phyloP scores from a whole-genome alignment of 106 monocot species.

The Agapanthus africanus region DNA sequence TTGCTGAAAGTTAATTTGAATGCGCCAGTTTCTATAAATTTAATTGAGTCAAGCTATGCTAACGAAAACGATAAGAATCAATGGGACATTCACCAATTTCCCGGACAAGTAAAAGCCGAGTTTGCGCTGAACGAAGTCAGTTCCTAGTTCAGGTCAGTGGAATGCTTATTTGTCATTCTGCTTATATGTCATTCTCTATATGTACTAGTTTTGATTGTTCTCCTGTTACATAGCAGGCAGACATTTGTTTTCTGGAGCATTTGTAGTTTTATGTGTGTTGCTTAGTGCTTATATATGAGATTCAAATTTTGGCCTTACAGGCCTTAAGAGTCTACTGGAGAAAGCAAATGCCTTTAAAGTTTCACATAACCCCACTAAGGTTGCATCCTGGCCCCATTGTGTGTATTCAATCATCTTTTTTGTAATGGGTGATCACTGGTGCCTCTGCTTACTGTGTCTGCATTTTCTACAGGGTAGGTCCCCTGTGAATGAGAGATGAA shows the following conservation, averaged over 20 bases:
- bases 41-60: neutral
- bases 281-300: slow-evolving; percentile 8
- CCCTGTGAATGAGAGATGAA: neutral
- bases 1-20: neutral
- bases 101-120: neutral
- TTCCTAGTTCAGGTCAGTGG: slow-evolving; percentile 5
- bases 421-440: slow-evolving; percentile 6
- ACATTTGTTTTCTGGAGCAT: neutral
- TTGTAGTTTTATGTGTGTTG: slow-evolving; percentile 5
- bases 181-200: neutral
- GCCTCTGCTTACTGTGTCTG: neutral
- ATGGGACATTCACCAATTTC: neutral
- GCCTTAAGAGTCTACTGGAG: neutral
- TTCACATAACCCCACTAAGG: neutral
- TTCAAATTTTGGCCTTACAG: slow-evolving; percentile 11
- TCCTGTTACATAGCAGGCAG: neutral
- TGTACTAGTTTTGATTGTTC: neutral
- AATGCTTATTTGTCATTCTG: slow-evolving; percentile 8
- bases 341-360: slow-evolving; percentile 8
- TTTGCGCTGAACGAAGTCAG: neutral
- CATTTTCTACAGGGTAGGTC: slow-evolving; percentile 2
- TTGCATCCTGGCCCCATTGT: slow-evolving; percentile 3
- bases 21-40: too few species aligned
- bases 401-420: slow-evolving; percentile 8
- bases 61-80: neutral